A percentile compares a stretch with the other conserved stretches of the same genome.
phyloP scores from a whole-genome alignment of 2,329 filamentous ascomycete species.

The Colletotrichum gigasporum region DNA sequence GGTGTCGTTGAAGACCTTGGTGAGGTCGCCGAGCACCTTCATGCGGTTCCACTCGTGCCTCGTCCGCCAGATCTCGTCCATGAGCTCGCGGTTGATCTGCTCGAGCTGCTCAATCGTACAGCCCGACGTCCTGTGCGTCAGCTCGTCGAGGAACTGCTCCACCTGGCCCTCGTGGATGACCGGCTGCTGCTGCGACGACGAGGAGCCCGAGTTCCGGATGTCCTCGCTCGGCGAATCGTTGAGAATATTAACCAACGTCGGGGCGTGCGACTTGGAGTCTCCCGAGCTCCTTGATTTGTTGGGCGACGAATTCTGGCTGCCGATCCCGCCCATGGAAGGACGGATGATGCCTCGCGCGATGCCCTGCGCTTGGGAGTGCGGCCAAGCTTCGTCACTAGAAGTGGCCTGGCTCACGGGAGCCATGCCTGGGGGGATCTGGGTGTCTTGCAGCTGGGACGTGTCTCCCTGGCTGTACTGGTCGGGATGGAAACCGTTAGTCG shows the following conservation, averaged over 20 bases:
- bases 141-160: conserved; percentile 65
- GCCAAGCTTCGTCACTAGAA: conserved; percentile 64
- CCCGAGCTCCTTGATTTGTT: conserved; percentile 37
- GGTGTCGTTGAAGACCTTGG: conserved; percentile 78
- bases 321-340: conserved; percentile 37
- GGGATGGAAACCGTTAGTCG: conserved; percentile 71
- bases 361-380: conserved; percentile 66
- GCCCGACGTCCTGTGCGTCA: conserved; percentile 76
- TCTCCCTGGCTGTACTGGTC: conserved; percentile 50
- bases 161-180: conserved; percentile 61
- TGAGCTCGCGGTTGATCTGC: conserved; percentile 89
- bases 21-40: conserved; percentile 71
- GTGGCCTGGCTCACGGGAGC: conserved; percentile 52
- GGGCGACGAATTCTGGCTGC: conserved; percentile 52
- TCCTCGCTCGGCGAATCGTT: conserved; percentile 51
- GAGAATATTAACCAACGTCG: conserved; percentile 50
- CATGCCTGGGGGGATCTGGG: conserved; percentile 49
- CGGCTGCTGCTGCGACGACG: conserved; percentile 44
- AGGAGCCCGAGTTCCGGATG: conserved; percentile 31
- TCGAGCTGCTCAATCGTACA: conserved; percentile 94
- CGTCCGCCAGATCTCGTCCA: conserved; percentile 87
- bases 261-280: conserved; percentile 44
- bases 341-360: conserved; percentile 51
- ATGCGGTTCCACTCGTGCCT: conserved; percentile 86
- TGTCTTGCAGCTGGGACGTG: conserved; percentile 63